Base-by-base conservation (phyloP, 768 basidiomycete species). In the Tricholoma hemisulphureum region DNA sequence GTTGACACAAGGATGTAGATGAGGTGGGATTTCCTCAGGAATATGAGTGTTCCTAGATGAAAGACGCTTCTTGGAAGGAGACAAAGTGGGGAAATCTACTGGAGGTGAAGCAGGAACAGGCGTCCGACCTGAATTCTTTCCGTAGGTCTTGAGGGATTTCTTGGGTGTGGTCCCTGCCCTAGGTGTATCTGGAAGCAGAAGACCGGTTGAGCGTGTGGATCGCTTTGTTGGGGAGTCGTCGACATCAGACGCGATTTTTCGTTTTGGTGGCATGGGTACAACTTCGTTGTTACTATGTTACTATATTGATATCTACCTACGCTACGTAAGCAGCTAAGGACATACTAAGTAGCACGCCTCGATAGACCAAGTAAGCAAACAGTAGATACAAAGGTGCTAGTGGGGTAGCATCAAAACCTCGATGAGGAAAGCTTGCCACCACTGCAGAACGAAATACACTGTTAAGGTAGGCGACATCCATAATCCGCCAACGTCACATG, bases 1-100 rank as follows among this genome's bases (percentile, higher is more conserved):
- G 32, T 77, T 68, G 14, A 90, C 68, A 60, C 74, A 84, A 21
- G 75, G 60, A 39, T 73, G 64, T 2, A 85, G 66, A 64, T 80
- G 77, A 3, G 63, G 41, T 7, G 81, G 78, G n/a, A 83, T 67
- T 18, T 52, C 60, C 2, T 46, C 8, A 6, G 70, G 69, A 20
- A 71, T 61, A 53, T 64, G 69, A 21, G 26, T 58, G 29, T 51
- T 55, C 28, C 29, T 49, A 11, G 9, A 18, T 9, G 46, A 2
- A 49, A 28, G 26, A 28, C 26, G 59, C 24, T 26, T 57, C 51
- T 63, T 67, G 24, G 55, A 39, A 21, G 60, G 57, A 24, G 58
- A 51, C 7, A 51, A 16, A 16, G 43, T 18, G 18, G n/a, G 51
- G 6, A 51, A 35, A 3, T 35, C 32, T 26, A 48, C 55, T 20